Evolutionary conservation across 352 stramenopile species (phyloP).

Genomic region (Pythium monospermum): DNA sequence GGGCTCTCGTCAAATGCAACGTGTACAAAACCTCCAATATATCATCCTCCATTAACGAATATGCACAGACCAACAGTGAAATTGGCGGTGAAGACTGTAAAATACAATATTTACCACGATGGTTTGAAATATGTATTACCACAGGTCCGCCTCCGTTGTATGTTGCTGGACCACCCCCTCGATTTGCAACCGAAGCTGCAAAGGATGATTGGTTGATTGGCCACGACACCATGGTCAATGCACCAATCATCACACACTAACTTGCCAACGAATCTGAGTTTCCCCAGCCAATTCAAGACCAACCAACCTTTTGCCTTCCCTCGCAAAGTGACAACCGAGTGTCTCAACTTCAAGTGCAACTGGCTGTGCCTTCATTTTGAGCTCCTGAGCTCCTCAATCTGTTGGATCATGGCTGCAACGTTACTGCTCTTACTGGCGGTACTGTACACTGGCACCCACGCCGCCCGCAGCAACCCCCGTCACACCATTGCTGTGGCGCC

Average conservation of each 20-base stretch:
- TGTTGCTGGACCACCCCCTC: constrained; percentile 9
- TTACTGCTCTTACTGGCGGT: too few relatives aligned
- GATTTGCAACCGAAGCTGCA: too few relatives aligned
- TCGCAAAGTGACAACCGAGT: background rate
- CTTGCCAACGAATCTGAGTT: constrained; percentile 27
- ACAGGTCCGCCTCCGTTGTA: constrained; percentile 1
- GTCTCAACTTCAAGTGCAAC: constrained; percentile 23
- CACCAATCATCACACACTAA: constrained; percentile 10
- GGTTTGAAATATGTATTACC: background rate
- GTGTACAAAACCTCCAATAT: background rate
- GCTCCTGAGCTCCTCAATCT: background rate
- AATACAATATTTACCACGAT: background rate
- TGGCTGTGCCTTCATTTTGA: background rate
- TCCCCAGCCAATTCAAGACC: too few relatives aligned
- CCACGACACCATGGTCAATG: background rate
- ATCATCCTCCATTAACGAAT: constrained; percentile 5
- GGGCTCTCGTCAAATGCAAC: constrained; percentile 1
- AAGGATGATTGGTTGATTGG: constrained; percentile 26
- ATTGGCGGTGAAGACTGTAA: background rate
- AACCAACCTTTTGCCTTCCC: background rate
- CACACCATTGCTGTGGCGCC: background rate
- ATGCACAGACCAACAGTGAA: background rate
- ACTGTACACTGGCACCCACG: too few relatives aligned
- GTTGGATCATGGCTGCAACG: background rate
- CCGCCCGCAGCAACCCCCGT: too few relatives aligned